phyloP scores from a whole-genome alignment of 2,329 filamentous ascomycete genomes.

The Aspergillus uvarum region DNA sequence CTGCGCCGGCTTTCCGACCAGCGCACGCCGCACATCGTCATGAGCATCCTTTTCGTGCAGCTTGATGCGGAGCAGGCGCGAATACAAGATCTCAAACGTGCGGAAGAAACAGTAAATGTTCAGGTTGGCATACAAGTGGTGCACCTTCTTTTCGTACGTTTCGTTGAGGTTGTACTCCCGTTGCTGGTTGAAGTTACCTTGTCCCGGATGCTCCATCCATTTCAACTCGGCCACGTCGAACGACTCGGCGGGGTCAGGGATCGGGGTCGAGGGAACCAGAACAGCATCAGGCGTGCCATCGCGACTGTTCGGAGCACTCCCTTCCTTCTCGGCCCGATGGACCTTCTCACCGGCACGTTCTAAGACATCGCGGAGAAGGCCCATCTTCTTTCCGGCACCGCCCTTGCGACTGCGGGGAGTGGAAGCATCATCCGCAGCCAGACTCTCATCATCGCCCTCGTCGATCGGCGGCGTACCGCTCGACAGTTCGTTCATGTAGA shows the following conservation, averaged over 20 bases:
- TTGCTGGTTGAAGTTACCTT: conserved; percentile 59
- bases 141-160: conserved; percentile 75
- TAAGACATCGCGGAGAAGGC: conserved; percentile 79
- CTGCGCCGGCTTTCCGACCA: conserved; percentile 74
- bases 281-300: conserved; percentile 81
- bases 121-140: conserved; percentile 88
- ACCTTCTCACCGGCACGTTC: conserved; percentile 73
- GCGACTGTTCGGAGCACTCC: conserved; percentile 75
- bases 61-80: conserved; percentile 80
- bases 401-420: conserved; percentile 66
- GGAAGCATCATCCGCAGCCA: conserved; percentile 64
- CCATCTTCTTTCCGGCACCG: conserved; percentile 68
- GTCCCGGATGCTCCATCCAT: conserved; percentile 62
- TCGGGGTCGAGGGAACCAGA: conserved; percentile 34
- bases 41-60: conserved; percentile 70
- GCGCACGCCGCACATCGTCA: conserved; percentile 71
- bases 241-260: conserved; percentile 56
- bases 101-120: conserved; percentile 94
- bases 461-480: conserved; percentile 73
- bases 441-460: conserved; percentile 71
- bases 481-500: conserved; percentile 67
- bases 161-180: conserved; percentile 72
- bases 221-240: conserved; percentile 50
- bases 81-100: conserved; percentile 88
- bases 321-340: conserved; percentile 72